Evolutionary conservation across 148 eudicot species (phyloP).

Genomic region (Linanthus parryae): DNA sequence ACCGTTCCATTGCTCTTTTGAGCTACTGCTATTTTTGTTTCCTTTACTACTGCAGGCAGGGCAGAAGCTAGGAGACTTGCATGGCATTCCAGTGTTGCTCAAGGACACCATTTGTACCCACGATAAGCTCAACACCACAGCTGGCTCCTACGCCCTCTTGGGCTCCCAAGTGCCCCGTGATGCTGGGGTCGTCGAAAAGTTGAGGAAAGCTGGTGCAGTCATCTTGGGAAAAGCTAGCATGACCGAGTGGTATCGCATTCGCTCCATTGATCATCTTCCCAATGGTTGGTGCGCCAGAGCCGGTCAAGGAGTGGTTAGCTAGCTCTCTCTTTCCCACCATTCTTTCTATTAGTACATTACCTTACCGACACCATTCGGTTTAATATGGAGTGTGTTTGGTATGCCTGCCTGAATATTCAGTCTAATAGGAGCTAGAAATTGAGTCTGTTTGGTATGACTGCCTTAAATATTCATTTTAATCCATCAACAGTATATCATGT

Average conservation of each 20-base stretch:
- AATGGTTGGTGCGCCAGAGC: slow-evolving; percentile 57
- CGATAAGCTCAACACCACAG: slow-evolving; percentile 58
- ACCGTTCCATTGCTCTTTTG: no score
- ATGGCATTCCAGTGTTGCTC: slow-evolving; percentile 63
- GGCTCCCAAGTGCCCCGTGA: slow-evolving; percentile 60
- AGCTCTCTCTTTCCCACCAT: neutral
- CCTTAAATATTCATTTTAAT: no score
- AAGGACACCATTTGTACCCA: slow-evolving; percentile 54
- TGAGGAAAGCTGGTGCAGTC: slow-evolving; percentile 51
- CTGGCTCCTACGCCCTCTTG: slow-evolving; percentile 62
- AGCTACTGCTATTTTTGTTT: no score
- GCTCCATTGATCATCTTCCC: slow-evolving; percentile 39
- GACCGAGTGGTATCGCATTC: slow-evolving; percentile 56
- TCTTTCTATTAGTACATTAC: no score
- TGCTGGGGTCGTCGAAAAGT: slow-evolving; percentile 48
- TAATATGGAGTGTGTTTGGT: no score
- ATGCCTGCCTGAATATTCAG: no score
- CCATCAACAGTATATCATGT: no score
- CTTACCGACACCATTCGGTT: no score
- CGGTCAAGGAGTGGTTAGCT: slow-evolving; percentile 49
- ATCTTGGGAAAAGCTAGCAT: slow-evolving; percentile 57
- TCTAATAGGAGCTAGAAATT: no score
- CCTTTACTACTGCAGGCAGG: no score
- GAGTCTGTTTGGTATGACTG: no score
- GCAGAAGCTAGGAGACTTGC: no score